Evolutionary conservation across 2,329 filamentous ascomycete species (phyloP).

Genomic region (Claviceps sp.): DNA sequence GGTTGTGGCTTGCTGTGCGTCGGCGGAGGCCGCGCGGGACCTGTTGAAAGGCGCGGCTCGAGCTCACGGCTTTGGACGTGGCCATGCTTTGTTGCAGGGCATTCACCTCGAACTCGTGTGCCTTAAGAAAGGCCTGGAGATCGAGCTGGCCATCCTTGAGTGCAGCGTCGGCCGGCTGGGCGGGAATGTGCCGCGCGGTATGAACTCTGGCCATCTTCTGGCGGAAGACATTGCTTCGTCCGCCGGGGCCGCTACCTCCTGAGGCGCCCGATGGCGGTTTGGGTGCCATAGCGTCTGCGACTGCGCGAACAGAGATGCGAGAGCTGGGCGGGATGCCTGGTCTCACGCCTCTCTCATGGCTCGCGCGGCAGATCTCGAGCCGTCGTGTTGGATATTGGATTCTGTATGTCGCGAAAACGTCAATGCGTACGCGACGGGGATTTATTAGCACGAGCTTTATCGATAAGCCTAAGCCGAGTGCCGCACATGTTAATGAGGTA

Average conservation of each 20-base stretch:
- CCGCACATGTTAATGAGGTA: too few relatives aligned
- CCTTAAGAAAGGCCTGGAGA: conserved; percentile 68
- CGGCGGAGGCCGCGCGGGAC: conserved; percentile 75
- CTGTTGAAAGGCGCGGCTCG: conserved; percentile 74
- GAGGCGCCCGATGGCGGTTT: conserved; percentile 13
- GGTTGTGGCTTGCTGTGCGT: conserved; percentile 89
- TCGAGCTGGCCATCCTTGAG: conserved; percentile 67
- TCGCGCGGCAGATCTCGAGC: not conserved
- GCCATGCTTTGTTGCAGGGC: conserved; percentile 74
- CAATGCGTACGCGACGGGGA: too few relatives aligned
- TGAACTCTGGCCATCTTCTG: conserved; percentile 34
- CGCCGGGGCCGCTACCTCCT: conserved; percentile 4
- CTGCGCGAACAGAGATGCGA: not conserved
- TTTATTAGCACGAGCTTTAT: too few relatives aligned
- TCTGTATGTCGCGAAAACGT: too few relatives aligned
- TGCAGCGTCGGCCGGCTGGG: conserved; percentile 36
- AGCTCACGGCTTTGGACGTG: conserved; percentile 47
- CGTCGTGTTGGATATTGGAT: too few relatives aligned
- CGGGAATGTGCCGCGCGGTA: conserved; percentile 35
- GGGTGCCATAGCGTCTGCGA: conserved; percentile 12
- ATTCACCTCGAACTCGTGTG: conserved; percentile 79
- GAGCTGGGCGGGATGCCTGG: not conserved
- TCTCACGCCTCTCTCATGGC: not conserved
- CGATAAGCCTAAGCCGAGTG: too few relatives aligned
- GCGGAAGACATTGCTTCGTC: conserved; percentile 13